Evolutionary conservation across 129 eudicot genomes (phyloP).

Genomic region (Centaurea solstitialis): DNA sequence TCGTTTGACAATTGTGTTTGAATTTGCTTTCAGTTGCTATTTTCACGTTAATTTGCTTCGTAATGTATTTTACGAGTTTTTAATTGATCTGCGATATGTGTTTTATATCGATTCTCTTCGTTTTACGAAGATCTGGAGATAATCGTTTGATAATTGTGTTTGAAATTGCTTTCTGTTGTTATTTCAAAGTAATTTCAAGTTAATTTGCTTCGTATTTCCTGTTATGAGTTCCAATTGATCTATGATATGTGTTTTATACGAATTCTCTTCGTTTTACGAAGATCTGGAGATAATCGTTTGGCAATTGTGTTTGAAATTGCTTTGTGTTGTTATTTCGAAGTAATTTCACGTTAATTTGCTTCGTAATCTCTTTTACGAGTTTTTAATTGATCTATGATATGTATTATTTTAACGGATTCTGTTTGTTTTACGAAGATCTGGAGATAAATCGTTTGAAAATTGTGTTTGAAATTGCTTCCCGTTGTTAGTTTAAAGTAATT

Average conservation of each 20-base stretch:
- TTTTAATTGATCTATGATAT: no score
- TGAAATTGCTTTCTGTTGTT: conserved; percentile 43
- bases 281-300: neutral
- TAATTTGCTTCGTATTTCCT: neutral
- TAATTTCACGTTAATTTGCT: neutral
- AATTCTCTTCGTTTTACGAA: neutral
- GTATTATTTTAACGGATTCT: no score
- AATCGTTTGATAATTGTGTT: neutral
- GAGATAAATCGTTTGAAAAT: no score
- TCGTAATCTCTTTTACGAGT: neutral
- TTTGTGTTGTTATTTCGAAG: conserved; percentile 6
- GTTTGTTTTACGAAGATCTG: no score
- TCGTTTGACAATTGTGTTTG: neutral
- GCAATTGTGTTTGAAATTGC: neutral
- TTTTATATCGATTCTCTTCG: no score
- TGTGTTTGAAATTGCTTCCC: conserved; percentile 5
- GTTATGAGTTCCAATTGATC: neutral
- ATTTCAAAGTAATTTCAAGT: conserved; percentile 30
- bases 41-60: no score
- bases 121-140: no score
- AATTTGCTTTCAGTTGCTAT: neutral
- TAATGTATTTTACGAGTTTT: no score
- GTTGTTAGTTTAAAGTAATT: conserved; percentile 34
- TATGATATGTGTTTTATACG: neutral
- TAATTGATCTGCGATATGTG: no score